Evolutionary conservation across 768 basidiomycete species (phyloP).

Genomic region (Amanita phalloides): DNA sequence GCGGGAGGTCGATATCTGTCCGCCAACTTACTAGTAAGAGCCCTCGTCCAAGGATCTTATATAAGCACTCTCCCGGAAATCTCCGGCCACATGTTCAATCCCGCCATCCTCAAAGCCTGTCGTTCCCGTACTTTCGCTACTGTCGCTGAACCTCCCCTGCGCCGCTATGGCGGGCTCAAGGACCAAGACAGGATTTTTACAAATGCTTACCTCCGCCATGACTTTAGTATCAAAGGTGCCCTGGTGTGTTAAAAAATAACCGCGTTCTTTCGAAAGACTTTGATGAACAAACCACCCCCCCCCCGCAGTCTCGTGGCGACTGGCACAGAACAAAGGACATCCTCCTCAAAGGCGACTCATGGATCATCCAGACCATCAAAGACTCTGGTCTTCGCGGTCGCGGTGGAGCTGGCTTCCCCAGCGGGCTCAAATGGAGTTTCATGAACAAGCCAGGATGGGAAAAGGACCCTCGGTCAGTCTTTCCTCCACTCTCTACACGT

Average conservation of each 20-base stretch:
- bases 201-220: slow-evolving; percentile 80
- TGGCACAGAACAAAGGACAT: slow-evolving; percentile 99
- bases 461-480: slow-evolving; percentile 66
- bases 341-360: slow-evolving; percentile 86
- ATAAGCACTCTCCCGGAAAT: no score
- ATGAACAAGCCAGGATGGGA: slow-evolving; percentile 99
- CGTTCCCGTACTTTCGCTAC: slow-evolving; percentile 49
- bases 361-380: slow-evolving; percentile 96
- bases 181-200: slow-evolving; percentile 95
- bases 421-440: slow-evolving; percentile 94
- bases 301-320: slow-evolving; percentile 77
- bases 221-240: slow-evolving; percentile 91
- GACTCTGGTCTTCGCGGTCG: slow-evolving; percentile 92
- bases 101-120: no score
- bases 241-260: slow-evolving; percentile 36
- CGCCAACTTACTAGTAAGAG: no score
- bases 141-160: slow-evolving; percentile 74
- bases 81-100: no score
- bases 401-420: slow-evolving; percentile 95
- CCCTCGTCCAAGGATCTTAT: no score
- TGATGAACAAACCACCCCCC: background rate
- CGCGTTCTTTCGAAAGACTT: background rate
- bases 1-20: no score
- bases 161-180: slow-evolving; percentile 87
- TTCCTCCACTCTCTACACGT: background rate